phyloP scores from a whole-genome alignment of 2,329 filamentous ascomycete species.

The Arthroderma uncinatum region DNA sequence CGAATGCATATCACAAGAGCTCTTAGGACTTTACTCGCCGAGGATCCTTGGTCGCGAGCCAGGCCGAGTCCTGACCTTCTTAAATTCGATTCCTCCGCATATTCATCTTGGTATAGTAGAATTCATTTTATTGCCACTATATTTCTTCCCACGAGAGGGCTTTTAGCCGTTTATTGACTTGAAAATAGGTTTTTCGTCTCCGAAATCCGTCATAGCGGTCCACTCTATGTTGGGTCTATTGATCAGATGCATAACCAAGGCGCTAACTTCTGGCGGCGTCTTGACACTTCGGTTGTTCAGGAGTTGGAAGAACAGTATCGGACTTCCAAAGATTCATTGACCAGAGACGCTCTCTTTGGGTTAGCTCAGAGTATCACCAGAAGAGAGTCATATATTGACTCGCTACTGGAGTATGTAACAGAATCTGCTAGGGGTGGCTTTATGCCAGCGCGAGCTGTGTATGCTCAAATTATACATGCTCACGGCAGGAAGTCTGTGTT shows the following conservation, averaged over 20 bases:
- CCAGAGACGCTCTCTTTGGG: conserved; percentile 19
- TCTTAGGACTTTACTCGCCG: conserved; percentile 15
- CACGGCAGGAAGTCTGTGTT: conserved; percentile 17
- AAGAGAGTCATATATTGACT: conserved; percentile 19
- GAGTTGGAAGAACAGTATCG: conserved; percentile 21
- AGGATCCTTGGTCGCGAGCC: conserved; percentile 18
- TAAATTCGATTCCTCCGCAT: conserved; percentile 15
- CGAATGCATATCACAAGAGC: conserved; percentile 16
- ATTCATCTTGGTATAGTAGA: conserved; percentile 18
- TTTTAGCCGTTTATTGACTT: background rate
- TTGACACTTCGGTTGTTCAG: conserved; percentile 17
- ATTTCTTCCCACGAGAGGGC: background rate
- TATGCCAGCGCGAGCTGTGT: conserved; percentile 20
- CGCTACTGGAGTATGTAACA: conserved; percentile 17
- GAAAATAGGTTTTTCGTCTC: conserved; percentile 17
- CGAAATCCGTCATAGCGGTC: conserved; percentile 10
- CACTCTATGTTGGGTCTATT: conserved; percentile 16
- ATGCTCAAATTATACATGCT: conserved; percentile 20
- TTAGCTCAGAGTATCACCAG: conserved; percentile 21
- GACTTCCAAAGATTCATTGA: conserved; percentile 8
- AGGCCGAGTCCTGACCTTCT: conserved; percentile 17
- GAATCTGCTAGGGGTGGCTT: conserved; percentile 18
- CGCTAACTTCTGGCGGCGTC: conserved; percentile 21
- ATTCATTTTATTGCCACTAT: background rate
- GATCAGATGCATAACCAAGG: conserved; percentile 23